Base-by-base conservation (phyloP, 352 stramenopile genomes). In the Phytopythium litorale region DNA sequence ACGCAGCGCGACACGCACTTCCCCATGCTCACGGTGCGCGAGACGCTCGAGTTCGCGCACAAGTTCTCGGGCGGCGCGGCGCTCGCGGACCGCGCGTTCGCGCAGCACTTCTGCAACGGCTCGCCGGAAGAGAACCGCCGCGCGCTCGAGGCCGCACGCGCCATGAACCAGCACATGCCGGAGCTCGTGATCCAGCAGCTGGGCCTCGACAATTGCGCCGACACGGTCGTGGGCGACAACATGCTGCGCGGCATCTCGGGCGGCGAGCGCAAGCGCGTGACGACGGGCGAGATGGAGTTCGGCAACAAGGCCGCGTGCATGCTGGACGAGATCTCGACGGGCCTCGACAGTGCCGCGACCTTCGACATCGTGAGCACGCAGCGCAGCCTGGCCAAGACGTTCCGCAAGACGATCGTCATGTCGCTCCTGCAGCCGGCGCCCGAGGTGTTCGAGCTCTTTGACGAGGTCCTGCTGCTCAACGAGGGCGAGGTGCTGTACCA, bases 391-490 rank as follows among this genome's bases (percentile, higher is more conserved):
- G 53, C 61, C 21, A 57, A 62, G 61, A 56, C 58, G 53, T 57
- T 58, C 33, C 61, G 54, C 53, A 60, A 66, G 61, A 61, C 61
- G 45, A 33, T 61, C 40, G 53, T 66, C 45, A 71, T 96, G 12
- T 82, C 82, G 3, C 66, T 97, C 37, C 66, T 96, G 12, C 71
- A 97, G 66, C 91, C 92, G 30, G 75, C 90, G 12, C 92, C 92
- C 4, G 91, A 98, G 71, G 88, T 92, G 16, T 94, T 93, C 42
- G 76, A 80, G 30, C 70, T 97, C n/a, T 98, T 98, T 67, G 92
- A 98, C 70, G 77, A 97, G 46, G 61, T 97, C 0, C 84, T 97
- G 19, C 35, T 98, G 19, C 61, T 98, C 28, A 80, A 86, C 64
- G 72, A 90, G 37, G 89, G 91, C 53, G 58, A 76, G 18, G 72